Base-by-base conservation (phyloP, 2,329 filamentous ascomycete genomes). In the Exophiala mesophila region DNA sequence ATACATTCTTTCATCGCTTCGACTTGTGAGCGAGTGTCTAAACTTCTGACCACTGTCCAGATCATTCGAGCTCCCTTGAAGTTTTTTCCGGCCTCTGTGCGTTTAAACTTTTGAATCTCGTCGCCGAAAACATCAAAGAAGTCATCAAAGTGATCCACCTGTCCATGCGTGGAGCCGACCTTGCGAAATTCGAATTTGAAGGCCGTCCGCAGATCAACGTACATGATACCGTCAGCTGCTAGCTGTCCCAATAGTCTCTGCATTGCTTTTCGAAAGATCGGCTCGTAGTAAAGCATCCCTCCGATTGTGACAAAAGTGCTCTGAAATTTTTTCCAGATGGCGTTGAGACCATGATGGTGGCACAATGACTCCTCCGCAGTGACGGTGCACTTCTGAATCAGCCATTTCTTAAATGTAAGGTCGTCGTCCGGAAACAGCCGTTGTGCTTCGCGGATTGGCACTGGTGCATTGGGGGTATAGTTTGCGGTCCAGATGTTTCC, bases 41-140 rank as follows among this genome's bases (percentile, higher is more conserved):
- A 72, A 19, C 29, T 68, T 29, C 89, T 80, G 33, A 89, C 67
- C 1, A 77, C 78, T 0, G 88, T 90, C 85, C 85, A 94, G 55
- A 94, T 92, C 57, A 85, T 77, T n/a, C 84, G 87, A 9, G 85
- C 72, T 9, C 88, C 90, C 83, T 88, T 94, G 65, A 97, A 96
- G 0, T 72, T 71, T 46, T 80, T 72, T 2, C 87, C 86, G 53
- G 83, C 77, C 20, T 82, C 73, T 0, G 81, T 82, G 1, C 71
- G 68, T 59, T 86, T 83, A 70, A 95, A 97, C 1, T 71, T 73
- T 16, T 80, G 71, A 13, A 95, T 72, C 55, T 94, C 89, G 47
- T 96, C 86, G 33, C 82, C 77, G 39, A 94, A 73, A 3, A 83
- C 78, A 13, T 74, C 68, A 53, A 92, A 83, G 70, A 90, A 79